Evolutionary conservation across 2,329 filamentous ascomycete genomes (phyloP), one percentile per base, ranked within the genome.

Genomic region (Curvularia spicifera): DNA sequence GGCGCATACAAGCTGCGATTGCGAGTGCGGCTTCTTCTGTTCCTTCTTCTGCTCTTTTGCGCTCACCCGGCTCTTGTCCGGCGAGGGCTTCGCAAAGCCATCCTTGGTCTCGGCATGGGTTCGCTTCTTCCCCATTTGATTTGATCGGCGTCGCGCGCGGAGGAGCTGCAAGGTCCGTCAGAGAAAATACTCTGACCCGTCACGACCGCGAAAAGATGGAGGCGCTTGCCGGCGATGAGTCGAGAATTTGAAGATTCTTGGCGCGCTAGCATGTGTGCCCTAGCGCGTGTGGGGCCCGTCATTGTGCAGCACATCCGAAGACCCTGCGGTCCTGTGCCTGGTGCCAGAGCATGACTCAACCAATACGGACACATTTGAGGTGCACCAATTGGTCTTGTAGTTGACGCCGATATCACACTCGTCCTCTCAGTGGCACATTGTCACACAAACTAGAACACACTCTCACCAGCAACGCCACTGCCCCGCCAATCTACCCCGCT

Each of bases 111-210:
- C 74, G 66, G 70, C 71, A 76, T 77, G 74, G 70, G 72, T 72
- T 68, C 74, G 71, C 74, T 77, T 77, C 74, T 76, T 75, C 64
- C 73, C 73, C 74, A 77, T 77, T 75, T 75, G 73, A 69, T 67
- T 52, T 68, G 59, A 59, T 62, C 56, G 65, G 64, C 58, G 67
- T 70, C 66, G 66, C 65, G 63, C 51, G 53, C 53, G 39, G 61
- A 65, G 53, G 67, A 57, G 61, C 64, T 72, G 63, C 71, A 70
- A 73, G 72, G 68, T 70, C 72, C 67, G 73, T 74, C 74, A 76
- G 73, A 76, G 72, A 67, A 66, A 59, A 66, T 66, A 65, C 72
- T 73, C 74, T 68, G 72, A 75, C 72, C 65, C 68, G 70, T 73
- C 71, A 72, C 73, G 70, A 70, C 71, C 72, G 70, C 68, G 60